Evolutionary conservation across 2,329 filamentous ascomycete species (phyloP), one percentile per base, ranked within the genome.

Genomic region (Ilyonectria sp.): DNA sequence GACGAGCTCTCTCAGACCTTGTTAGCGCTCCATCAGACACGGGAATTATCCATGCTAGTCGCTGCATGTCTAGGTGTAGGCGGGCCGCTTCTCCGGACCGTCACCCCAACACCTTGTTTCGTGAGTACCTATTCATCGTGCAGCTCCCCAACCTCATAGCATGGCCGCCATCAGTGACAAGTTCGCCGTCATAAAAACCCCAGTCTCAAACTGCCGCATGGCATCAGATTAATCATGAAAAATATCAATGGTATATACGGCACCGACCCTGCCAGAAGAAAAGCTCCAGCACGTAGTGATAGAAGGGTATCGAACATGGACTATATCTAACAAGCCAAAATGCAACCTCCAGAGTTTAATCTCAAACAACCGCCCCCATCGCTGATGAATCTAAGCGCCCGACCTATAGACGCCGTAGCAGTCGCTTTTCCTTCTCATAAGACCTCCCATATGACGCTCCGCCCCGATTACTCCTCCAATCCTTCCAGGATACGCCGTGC

Each of bases 401-500:
- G 47, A 62, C 63, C 56, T 61, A 60, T 56, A 59, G 63, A 68
- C 59, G 63, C 67, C 61, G 54, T 43, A 63, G 69, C 65, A 60
- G 53, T 47, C 44, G 26, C 43, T 64, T 73, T 68, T 67, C 43
- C 33, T 13, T 35, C 26, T 43, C 44, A 56, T 23, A 55, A 52
- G 29, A 23, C 56, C 52, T 19, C 54, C 54, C 44, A 33, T 33
- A 63, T 71, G 61, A 59, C 62, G 31, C 15, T 65, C 37, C 46
- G 58, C 43, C 43, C 17, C 60, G 53, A 60, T 65, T 49, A 73
- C 33, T 85, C 85, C 69, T 91, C 86, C 66, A 90, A 82, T 6
- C 93, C 93, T 71, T 95, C 93, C 33, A 97, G 83, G 4, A 93
- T 87, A 59, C 89, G 86, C 67, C 91, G 89, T 6, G 94, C 94